These are phyloP conservation scores for Phytomonas sp. DNA, from an alignment of 208 protist genomes.

Conservation along the genomic window DNA sequence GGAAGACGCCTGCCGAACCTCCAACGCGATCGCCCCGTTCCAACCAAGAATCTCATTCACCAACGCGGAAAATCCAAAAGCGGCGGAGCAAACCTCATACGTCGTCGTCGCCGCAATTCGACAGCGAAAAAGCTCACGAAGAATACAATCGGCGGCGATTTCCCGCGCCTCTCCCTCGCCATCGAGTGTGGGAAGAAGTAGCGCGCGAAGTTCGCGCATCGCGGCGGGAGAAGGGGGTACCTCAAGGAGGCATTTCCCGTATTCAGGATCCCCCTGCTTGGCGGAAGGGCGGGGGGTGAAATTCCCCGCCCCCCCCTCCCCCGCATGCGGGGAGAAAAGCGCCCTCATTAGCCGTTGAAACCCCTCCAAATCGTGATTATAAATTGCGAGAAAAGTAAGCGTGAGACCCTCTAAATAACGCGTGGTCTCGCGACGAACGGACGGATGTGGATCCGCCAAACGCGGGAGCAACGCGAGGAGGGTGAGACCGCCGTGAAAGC, in stretches of 20 bases:
- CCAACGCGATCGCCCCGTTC: too few relatives aligned
- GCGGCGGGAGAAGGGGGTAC: not conserved
- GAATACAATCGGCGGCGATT: too few relatives aligned
- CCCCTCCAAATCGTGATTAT: slow-evolving; percentile 7
- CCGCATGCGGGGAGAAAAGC: slow-evolving; percentile 11
- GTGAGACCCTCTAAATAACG: slow-evolving; percentile 27
- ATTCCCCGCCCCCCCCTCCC: not conserved
- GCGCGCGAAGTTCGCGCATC: not conserved
- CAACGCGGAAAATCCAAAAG: too few relatives aligned
- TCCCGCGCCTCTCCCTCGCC: too few relatives aligned
- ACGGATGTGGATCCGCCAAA: slow-evolving; percentile 17
- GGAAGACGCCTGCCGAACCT: too few relatives aligned
- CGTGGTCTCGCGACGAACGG: slow-evolving; percentile 14
- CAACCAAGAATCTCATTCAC: too few relatives aligned
- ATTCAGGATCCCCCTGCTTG: not conserved
- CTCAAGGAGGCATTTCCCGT: not conserved
- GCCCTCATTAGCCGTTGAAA: slow-evolving; percentile 11
- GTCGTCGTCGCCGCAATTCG: too few relatives aligned
- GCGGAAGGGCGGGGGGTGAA: slow-evolving; percentile 10
- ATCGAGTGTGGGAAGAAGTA: too few relatives aligned
- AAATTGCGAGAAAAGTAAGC: slow-evolving; percentile 20
- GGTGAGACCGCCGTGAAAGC: slow-evolving; percentile 42
- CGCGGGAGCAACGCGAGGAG: slow-evolving; percentile 46
- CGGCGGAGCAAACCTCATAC: too few relatives aligned
- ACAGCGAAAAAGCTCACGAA: too few relatives aligned